Evolutionary conservation across 1,139 yeast species (phyloP), one percentile per base, ranked within the genome.

Genomic region (Casaregolazyma suthepensis): DNA sequence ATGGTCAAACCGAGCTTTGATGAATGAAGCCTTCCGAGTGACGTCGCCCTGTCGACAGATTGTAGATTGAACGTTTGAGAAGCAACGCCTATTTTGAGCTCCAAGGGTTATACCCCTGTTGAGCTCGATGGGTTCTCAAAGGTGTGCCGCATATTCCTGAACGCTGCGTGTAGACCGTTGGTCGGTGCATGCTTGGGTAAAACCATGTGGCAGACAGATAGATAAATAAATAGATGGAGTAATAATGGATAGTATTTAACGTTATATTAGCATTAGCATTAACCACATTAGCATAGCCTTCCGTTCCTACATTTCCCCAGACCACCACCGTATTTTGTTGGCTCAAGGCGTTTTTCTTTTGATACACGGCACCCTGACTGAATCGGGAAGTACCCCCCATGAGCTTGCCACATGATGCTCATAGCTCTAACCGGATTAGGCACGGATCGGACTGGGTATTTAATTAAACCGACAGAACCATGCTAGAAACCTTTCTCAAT

Each of bases 181-280:
- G 81, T 89, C 76, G 66, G 74, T 85, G 79, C 79, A 82, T 88
- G 87, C 79, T 83, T 83, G 93, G 87, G 94, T 85, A 83, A 83
- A 85, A 86, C 91, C 91, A 85, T 85, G 88, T 82, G 81, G 91
- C 87, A 75, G 67, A 85, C 91, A 85, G 77, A 20, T 51, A 37
- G 3, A 18, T 46, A 31, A 17, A 10, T 18, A 17, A 5, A 18
- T 31, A 46, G 42, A 38, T 15, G 23, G 10, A 26, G 10, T 26
- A 10, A 5, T 26, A 26, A 6, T 5, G 31, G 10, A 26, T 26
- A n/a, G n/a, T n/a, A n/a, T n/a, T n/a, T n/a, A n/a, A n/a, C n/a
- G n/a, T n/a, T 22, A 22, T 22, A 22, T 22, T 22, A 5, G 26
- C 26, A 22, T 22, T 26, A 7, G 31, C 10, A 7, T 15, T 12